Evolutionary conservation across 192 early-diverging fungal genomes (phyloP), one percentile per base, ranked within the genome.

Genomic region (Backusella australiensis): DNA sequence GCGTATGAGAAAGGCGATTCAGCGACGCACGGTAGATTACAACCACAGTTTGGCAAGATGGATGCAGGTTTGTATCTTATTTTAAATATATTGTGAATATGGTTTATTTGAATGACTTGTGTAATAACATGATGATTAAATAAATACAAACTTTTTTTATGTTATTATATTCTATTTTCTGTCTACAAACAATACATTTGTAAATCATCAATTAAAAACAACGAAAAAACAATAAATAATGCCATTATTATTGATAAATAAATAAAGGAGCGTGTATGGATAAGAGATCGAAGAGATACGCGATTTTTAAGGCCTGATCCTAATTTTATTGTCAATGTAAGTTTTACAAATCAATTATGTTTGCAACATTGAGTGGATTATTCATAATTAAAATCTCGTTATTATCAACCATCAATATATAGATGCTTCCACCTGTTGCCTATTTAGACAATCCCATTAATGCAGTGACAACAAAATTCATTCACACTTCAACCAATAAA

Each of bases 401-500:
- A 9, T 39, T 39, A 39, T 11, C 38, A 39, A 21, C 6, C 12
- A 19, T 36, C 38, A 29, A 67, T 8, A 66, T 63, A 67, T 76
- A 87, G 93, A 78, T 93, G 35, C 83, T 89, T 7, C 92, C 95
- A 9, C 90, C 94, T 11, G 87, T 89, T 29, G 90, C 84, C 6
- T 91, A 90, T 70, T 81, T 87, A 19, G 81, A 87, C 81, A 93
- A 94, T 76, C 89, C 91, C 3, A 82, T 88, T 21, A 90, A 93
- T 68, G 91, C 91, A 7, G 86, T 95, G 2, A 89, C 94, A 0
- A 94, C 94, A 49, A 94, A 96, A 77, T 97, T 94, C 81, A 87
- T 96, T 15, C 95, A 96, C 81, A 91, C 96, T 34, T 92, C 93
- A n/a, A 94, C 91, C n/a, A 98, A 98, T 83, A 98, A 98, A 80